Evolutionary conservation across 1,139 yeast species (phyloP).

Genomic region (Yamadazyma sp.): DNA sequence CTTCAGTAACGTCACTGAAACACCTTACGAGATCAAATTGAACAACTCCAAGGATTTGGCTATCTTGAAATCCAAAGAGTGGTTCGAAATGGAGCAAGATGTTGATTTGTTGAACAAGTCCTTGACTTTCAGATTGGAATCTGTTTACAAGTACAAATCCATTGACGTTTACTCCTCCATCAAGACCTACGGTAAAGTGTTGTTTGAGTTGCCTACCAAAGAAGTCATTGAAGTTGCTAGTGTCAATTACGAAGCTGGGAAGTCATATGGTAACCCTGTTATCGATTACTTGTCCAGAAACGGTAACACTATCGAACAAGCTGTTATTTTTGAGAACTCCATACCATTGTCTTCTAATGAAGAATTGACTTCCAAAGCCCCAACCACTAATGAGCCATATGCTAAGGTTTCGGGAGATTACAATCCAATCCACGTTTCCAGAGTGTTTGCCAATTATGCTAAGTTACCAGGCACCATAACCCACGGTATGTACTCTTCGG

Average conservation of each 20-base stretch:
- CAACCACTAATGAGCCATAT: constrained; percentile 89
- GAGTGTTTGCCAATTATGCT: constrained; percentile 92
- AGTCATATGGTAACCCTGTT: constrained; percentile 96
- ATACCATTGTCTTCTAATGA: constrained; percentile 86
- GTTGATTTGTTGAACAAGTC: constrained; percentile 75
- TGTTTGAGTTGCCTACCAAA: constrained; percentile 87
- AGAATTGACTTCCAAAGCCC: constrained; percentile 70
- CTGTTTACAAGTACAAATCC: constrained; percentile 79
- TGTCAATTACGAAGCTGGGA: constrained; percentile 88
- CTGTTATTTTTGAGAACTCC: constrained; percentile 83
- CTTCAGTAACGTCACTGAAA: constrained; percentile 83
- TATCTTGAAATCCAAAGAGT: constrained; percentile 89
- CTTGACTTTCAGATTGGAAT: constrained; percentile 86
- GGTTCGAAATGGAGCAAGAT: constrained; percentile 85
- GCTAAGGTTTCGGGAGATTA: constrained; percentile 97
- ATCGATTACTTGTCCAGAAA: constrained; percentile 88
- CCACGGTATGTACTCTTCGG: constrained; percentile 98
- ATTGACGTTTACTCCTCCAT: constrained; percentile 77
- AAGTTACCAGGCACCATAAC: constrained; percentile 96
- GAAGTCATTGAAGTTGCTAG: constrained; percentile 87
- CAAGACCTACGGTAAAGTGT: constrained; percentile 80
- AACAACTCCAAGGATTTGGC: constrained; percentile 87
- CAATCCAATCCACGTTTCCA: constrained; percentile 97
- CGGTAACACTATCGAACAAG: constrained; percentile 94
- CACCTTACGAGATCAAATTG: constrained; percentile 79